Conservation (phyloP, 2,329 filamentous ascomycete species). For the Cadophora sp. region DNA sequence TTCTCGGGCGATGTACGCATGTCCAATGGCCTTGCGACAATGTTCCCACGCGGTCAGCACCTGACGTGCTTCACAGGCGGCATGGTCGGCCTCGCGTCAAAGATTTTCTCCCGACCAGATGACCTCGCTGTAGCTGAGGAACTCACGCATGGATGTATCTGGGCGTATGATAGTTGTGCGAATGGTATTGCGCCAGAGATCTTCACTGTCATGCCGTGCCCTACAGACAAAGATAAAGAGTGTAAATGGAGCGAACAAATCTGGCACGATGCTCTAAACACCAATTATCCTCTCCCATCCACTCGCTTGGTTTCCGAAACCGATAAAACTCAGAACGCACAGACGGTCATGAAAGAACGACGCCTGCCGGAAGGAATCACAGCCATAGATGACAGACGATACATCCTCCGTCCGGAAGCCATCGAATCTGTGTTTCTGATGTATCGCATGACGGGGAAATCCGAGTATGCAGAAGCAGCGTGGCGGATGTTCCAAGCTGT, state of each 20-base stretch:
- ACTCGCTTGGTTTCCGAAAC: constrained; percentile 55
- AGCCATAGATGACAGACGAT: constrained; percentile 44
- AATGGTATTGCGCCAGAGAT: constrained; percentile 68
- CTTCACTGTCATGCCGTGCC: constrained; percentile 49
- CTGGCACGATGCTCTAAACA: constrained; percentile 49
- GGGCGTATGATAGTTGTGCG: constrained; percentile 62
- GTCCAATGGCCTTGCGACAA: constrained; percentile 52
- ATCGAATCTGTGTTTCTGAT: constrained; percentile 73
- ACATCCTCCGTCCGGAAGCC: constrained; percentile 67
- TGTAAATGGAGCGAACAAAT: constrained; percentile 52
- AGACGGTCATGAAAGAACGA: constrained; percentile 28
- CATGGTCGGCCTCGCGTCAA: constrained; percentile 71
- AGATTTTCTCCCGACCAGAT: constrained; percentile 60
- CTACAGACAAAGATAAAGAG: constrained; percentile 21
- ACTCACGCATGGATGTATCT: constrained; percentile 68
- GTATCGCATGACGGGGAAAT: constrained; percentile 44
- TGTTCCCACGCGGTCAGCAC: constrained; percentile 59
- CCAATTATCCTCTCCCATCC: constrained; percentile 55
- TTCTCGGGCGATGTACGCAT: constrained; percentile 55
- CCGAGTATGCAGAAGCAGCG: constrained; percentile 49
- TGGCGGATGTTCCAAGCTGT: constrained; percentile 58
- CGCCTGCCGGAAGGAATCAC: constrained; percentile 36
- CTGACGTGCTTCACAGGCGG: constrained; percentile 76
- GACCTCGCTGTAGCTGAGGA: constrained; percentile 63
- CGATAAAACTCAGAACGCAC: constrained; percentile 14